Conservation (phyloP, 768 basidiomycete species). For the Tricholoma furcatifolium region DNA sequence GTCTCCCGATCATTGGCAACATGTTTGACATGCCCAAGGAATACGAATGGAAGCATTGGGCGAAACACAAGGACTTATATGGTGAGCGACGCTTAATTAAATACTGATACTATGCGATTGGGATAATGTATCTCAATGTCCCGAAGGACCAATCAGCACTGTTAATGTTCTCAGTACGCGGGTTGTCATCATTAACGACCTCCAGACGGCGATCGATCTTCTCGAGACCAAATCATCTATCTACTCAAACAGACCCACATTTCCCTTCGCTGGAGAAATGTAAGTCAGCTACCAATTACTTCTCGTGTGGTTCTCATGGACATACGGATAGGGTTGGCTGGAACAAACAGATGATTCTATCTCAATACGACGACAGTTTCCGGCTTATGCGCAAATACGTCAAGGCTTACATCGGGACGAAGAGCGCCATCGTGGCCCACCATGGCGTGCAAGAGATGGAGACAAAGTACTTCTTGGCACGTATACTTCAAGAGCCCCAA, state of each 20-base stretch:
- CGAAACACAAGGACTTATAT: conserved; percentile 17
- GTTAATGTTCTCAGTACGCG: conserved; percentile 15
- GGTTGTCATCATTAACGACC: conserved; percentile 18
- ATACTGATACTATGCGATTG: background rate
- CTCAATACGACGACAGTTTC: conserved; percentile 18
- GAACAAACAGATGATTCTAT: conserved; percentile 20
- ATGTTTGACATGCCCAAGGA: conserved; percentile 39
- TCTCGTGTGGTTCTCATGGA: background rate
- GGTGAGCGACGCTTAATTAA: background rate
- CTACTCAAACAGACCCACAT: conserved; percentile 17
- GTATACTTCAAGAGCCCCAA: conserved; percentile 9
- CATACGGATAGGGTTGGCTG: conserved; percentile 12
- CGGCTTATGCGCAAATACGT: conserved; percentile 19
- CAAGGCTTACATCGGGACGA: conserved; percentile 15
- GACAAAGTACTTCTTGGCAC: conserved; percentile 16
- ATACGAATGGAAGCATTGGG: conserved; percentile 19
- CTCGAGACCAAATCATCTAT: conserved; percentile 17
- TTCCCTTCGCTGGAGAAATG: conserved; percentile 18
- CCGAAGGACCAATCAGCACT: conserved; percentile 16
- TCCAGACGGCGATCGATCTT: conserved; percentile 17
- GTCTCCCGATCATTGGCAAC: conserved; percentile 42
- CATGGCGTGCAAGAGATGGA: conserved; percentile 13
- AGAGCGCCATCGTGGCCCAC: conserved; percentile 9
- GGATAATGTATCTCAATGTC: too few species aligned
- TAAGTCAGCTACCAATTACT: background rate